Conservation (phyloP, 768 basidiomycete genomes). For the Leccinum longicurvipes region DNA sequence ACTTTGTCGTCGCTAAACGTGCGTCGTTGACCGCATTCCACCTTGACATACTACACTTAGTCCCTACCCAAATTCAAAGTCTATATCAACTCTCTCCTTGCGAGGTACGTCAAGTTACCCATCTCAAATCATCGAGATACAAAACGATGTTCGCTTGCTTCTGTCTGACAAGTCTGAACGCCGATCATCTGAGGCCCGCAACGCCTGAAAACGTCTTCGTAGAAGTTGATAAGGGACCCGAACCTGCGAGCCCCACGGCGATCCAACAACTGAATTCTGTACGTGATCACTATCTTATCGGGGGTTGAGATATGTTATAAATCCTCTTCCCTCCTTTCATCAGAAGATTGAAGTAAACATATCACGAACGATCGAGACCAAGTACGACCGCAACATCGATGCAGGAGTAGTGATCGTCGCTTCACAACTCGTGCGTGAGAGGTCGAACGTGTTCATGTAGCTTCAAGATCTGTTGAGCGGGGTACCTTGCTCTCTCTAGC, state of each 20-base stretch:
- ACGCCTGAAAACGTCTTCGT: background rate
- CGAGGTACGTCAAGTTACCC: slow-evolving; percentile 14
- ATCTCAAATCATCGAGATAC: background rate
- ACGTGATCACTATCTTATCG: background rate
- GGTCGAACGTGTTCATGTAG: no score
- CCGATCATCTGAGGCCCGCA: slow-evolving; percentile 7
- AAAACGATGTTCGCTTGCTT: no score
- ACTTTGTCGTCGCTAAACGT: slow-evolving; percentile 23
- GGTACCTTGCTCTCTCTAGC: no score
- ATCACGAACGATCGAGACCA: slow-evolving; percentile 15
- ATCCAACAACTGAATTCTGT: background rate
- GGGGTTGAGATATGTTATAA: background rate
- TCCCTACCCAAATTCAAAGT: slow-evolving; percentile 11
- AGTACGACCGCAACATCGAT: slow-evolving; percentile 7
- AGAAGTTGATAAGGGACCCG: background rate
- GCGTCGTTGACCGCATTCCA: background rate
- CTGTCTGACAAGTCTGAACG: slow-evolving; percentile 17
- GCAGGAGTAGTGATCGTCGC: background rate
- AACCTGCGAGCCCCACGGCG: background rate
- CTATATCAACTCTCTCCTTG: slow-evolving; percentile 25
- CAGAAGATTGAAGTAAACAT: slow-evolving; percentile 19
- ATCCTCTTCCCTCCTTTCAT: background rate
- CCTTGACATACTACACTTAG: background rate
- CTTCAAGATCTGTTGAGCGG: no score
- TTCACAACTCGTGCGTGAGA: background rate